These are phyloP conservation scores for Penicillium sp. DNA, from an alignment of 2,329 filamentous ascomycete genomes.

Conservation along the genomic window DNA sequence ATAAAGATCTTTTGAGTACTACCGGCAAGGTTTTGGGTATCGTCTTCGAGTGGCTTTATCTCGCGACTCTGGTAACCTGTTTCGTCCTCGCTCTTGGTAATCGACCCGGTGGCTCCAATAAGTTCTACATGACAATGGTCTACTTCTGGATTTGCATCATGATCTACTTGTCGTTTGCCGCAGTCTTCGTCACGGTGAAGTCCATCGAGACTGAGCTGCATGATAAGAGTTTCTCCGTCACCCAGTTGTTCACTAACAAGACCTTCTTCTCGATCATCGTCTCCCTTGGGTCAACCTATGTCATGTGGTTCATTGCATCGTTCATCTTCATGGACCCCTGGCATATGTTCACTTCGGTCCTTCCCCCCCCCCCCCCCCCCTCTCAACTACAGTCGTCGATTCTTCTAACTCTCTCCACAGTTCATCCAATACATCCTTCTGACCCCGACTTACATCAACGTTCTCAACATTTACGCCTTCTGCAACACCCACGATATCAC, in stretches of 20 bases:
- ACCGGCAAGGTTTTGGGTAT: conserved; percentile 78
- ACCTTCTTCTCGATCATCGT: conserved; percentile 93
- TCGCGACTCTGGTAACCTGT: conserved; percentile 85
- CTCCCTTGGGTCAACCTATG: conserved; percentile 85
- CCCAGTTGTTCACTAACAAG: conserved; percentile 75
- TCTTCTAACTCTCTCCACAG: conserved; percentile 30
- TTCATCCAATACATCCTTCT: conserved; percentile 92
- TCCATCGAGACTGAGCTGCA: conserved; percentile 72
- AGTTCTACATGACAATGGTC: conserved; percentile 95
- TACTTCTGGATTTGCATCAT: conserved; percentile 97
- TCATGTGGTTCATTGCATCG: conserved; percentile 87
- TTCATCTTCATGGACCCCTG: conserved; percentile 96
- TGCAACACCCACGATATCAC: conserved; percentile 98
- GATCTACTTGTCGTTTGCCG: conserved; percentile 91
- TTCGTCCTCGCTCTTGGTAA: conserved; percentile 95
- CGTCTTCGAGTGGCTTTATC: conserved; percentile 94
- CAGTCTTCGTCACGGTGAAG: conserved; percentile 86
- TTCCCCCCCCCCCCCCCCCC: conserved; percentile 16
- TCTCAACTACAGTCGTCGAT: too few relatives aligned
- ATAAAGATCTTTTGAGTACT: conserved; percentile 65
- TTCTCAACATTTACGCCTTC: conserved; percentile 98
- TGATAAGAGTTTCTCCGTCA: conserved; percentile 63
- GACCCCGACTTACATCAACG: conserved; percentile 95
- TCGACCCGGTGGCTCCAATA: conserved; percentile 87
- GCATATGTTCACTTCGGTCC: conserved; percentile 88